Conservation (phyloP, 129 eudicot genomes). For the Heracleum sosnowskyi region DNA sequence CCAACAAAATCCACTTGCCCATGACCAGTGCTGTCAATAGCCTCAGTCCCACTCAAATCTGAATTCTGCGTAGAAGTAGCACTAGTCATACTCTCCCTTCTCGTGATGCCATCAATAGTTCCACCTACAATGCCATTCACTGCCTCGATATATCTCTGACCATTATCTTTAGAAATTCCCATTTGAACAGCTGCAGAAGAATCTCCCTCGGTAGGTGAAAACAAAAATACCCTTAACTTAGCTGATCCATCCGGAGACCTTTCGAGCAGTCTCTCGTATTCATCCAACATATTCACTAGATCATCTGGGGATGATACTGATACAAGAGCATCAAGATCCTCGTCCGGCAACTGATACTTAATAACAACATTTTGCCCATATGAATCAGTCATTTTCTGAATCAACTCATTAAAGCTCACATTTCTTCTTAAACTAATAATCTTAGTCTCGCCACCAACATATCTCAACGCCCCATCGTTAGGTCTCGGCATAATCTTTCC, state of each 20-base stretch:
- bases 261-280: background rate
- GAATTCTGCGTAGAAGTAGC: conserved; percentile 6
- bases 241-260: conserved; percentile 8
- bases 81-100: conserved; percentile 7
- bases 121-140: conserved; percentile 5
- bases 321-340: conserved; percentile 9
- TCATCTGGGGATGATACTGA: background rate
- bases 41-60: conserved; percentile 3
- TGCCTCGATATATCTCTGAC: conserved; percentile 8
- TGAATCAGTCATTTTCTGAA: background rate
- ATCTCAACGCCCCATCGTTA: conserved; percentile 74
- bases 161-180: background rate
- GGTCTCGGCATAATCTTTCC: conserved; percentile 87
- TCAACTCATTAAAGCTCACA: conserved; percentile 9
- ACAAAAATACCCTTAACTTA: background rate
- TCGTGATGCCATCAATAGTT: background rate
- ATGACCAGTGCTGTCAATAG: background rate
- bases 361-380: conserved; percentile 5
- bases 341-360: conserved; percentile 1
- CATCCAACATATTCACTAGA: conserved; percentile 3
- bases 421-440: conserved; percentile 71
- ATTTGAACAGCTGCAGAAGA: conserved; percentile 5
- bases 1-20: conserved; percentile 5
- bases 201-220: conserved; percentile 1
- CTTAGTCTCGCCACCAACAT: conserved; percentile 92